These are phyloP conservation scores for Pochonia chlamydosporia DNA, from an alignment of 2,329 filamentous ascomycete species.

Conservation along the genomic window DNA sequence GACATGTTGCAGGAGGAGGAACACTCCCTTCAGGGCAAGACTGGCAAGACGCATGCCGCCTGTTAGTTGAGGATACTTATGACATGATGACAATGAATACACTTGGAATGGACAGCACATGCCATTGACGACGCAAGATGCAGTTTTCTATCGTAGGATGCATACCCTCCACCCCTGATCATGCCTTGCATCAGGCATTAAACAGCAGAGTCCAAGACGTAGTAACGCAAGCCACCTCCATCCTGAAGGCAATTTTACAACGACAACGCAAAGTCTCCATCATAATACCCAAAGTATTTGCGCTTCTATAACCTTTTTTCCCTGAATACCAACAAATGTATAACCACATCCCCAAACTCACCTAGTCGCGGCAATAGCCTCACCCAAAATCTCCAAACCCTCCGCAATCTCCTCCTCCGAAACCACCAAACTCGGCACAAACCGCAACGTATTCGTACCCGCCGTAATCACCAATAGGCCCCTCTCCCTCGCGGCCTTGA, in stretches of 20 bases:
- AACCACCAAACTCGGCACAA: slow-evolving; percentile 83
- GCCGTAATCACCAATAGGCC: slow-evolving; percentile 89
- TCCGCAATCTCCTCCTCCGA: slow-evolving; percentile 73
- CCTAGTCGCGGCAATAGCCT: slow-evolving; percentile 48
- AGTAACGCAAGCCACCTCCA: too few relatives aligned
- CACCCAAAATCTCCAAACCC: slow-evolving; percentile 69
- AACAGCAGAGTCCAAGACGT: too few relatives aligned
- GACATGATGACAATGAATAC: slow-evolving; percentile 6
- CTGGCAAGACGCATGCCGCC: slow-evolving; percentile 82
- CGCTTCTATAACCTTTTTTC: too few relatives aligned
- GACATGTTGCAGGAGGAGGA: slow-evolving; percentile 56
- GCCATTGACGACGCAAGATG: too few relatives aligned
- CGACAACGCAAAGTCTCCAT: too few relatives aligned
- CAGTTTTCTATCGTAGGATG: too few relatives aligned
- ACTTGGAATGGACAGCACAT: neutral
- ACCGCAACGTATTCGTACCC: slow-evolving; percentile 84
- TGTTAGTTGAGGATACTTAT: slow-evolving; percentile 48
- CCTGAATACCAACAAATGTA: too few relatives aligned
- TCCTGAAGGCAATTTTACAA: neutral
- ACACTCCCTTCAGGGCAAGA: slow-evolving; percentile 85
- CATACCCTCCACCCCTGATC: too few relatives aligned
- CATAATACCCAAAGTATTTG: too few relatives aligned
- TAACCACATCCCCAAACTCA: slow-evolving; percentile 9
- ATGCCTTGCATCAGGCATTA: too few relatives aligned
- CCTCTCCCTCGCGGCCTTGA: slow-evolving; percentile 81